Conservation (phyloP, 2,329 filamentous ascomycete genomes). For the Conoideocrella luteorostrata region DNA sequence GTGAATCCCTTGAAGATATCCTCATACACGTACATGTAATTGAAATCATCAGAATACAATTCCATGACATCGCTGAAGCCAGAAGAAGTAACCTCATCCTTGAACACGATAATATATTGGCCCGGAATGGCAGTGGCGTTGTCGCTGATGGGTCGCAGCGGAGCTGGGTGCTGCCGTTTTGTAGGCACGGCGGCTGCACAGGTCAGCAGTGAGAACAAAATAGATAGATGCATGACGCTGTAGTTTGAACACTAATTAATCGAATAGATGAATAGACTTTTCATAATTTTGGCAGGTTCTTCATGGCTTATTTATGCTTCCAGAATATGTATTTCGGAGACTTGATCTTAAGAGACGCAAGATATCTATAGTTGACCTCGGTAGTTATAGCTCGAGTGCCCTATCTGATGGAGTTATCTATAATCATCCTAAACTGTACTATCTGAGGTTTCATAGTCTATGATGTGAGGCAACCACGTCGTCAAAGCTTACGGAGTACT, state of each 20-base stretch:
- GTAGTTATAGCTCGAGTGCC: too few relatives aligned
- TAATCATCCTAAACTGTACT: too few relatives aligned
- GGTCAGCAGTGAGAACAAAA: conserved; percentile 13
- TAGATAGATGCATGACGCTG: conserved; percentile 11
- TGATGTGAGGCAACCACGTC: too few relatives aligned
- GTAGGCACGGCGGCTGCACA: conserved; percentile 10
- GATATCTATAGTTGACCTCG: too few relatives aligned
- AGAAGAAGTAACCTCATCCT: conserved; percentile 10
- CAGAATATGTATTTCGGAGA: too few relatives aligned
- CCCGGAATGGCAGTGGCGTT: conserved; percentile 14
- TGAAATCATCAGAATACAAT: conserved; percentile 13
- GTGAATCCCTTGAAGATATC: conserved; percentile 19
- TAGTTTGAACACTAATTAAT: too few relatives aligned
- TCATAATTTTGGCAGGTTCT: too few relatives aligned
- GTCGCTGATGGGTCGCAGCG: conserved; percentile 12
- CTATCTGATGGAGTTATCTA: too few relatives aligned
- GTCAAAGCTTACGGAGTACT: too few relatives aligned
- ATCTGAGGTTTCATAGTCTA: too few relatives aligned
- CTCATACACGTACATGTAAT: conserved; percentile 17
- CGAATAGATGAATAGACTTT: background rate
- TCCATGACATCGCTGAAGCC: conserved; percentile 11
- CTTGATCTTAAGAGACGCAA: too few relatives aligned
- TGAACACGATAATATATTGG: conserved; percentile 24
- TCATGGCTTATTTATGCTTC: too few relatives aligned
- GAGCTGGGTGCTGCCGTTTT: conserved; percentile 15